Base-by-base conservation (phyloP, 2,329 filamentous ascomycete species). In the Neofusicoccum ribis region DNA sequence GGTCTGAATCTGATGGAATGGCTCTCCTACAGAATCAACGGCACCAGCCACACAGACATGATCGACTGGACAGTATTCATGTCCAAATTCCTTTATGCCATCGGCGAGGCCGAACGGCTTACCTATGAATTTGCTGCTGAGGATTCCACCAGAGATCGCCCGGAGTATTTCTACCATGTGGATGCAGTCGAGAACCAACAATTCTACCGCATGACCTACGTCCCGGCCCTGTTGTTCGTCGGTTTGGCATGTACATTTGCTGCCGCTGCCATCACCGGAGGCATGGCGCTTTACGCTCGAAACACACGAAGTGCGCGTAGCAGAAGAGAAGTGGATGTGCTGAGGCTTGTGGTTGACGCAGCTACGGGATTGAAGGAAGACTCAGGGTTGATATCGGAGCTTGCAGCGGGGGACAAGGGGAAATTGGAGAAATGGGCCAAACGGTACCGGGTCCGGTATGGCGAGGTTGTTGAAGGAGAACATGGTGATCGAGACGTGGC, bases 201-300 rank as follows among this genome's bases (percentile, higher is more conserved):
- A 8, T 51, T 39, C 12, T 70, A 69, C 49, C 67, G 67, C 31
- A 69, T 70, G 39, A 70, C 68, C 9, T 67, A 68, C 27, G 68
- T 70, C 4, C 69, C 68, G 9, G 50, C 51, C 23, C 65, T 70
- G 8, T 36, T 70, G 15, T 17, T 70, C 2, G 14, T 67, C 5
- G 67, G 46, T 3, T n/a, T 62, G 46, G 3, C 34, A 34, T 41
- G 44, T 17, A 3, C 51, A 34, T 6, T 62, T 7, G 17, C 2
- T 1, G 59, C 59, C 8, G 59, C 9, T 1, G 20, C 14, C 15
- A n/a, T 62, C 2, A 62, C 59, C 20, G 46, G 12, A 4, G 46
- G 15, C 6, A 39, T 62, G 59, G 46, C 46, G 31, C 11, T 50
- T 8, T 39, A 12, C 7, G 17, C 59, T 27, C 7, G 9, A 46